A percentile compares a stretch with the other conserved stretches of the same genome.
phyloP scores from a whole-genome alignment of 176 grass and related monocot species.

The Carex pumila region DNA sequence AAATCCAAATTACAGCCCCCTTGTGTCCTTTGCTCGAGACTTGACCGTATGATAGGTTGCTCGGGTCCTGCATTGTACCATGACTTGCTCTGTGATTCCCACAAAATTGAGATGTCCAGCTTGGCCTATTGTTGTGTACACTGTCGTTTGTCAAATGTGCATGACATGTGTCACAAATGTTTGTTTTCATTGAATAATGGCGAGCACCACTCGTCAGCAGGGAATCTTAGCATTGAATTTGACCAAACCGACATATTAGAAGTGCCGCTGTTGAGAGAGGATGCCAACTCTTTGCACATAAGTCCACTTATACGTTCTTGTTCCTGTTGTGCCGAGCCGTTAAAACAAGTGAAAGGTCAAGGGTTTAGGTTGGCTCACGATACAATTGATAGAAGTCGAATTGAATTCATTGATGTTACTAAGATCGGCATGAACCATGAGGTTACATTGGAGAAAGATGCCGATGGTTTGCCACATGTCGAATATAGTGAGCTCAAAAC shows the following conservation, averaged over 20 bases:
- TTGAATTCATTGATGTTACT: background rate
- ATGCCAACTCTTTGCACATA: background rate
- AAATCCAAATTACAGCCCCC: constrained; percentile 59
- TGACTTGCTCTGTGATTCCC: constrained; percentile 51
- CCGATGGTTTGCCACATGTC: constrained; percentile 18
- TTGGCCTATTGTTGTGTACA: constrained; percentile 60
- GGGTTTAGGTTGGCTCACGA: constrained; percentile 30
- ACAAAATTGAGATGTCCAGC: constrained; percentile 65
- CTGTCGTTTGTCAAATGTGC: constrained; percentile 45
- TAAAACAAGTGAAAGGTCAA: constrained; percentile 15
- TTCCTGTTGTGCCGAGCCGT: constrained; percentile 39
- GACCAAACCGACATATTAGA: background rate
- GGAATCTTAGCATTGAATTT: constrained; percentile 17
- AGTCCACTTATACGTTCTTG: background rate
- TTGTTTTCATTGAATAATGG: constrained; percentile 39
- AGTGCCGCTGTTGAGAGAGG: constrained; percentile 5
- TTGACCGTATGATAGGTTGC: constrained; percentile 54
- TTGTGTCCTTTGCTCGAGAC: constrained; percentile 60
- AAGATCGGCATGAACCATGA: background rate
- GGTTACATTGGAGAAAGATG: constrained; percentile 3
- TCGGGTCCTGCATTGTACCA: constrained; percentile 28
- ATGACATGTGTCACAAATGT: constrained; percentile 53
- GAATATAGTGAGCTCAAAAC: constrained; percentile 55
- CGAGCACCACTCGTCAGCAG: background rate
- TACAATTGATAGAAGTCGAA: background rate